Percentiles rank a stretch among this genome's conserved stretches.
Conservation (phyloP, 495 filamentous ascomycete genomes). For the Cercophora sp. region DNA sequence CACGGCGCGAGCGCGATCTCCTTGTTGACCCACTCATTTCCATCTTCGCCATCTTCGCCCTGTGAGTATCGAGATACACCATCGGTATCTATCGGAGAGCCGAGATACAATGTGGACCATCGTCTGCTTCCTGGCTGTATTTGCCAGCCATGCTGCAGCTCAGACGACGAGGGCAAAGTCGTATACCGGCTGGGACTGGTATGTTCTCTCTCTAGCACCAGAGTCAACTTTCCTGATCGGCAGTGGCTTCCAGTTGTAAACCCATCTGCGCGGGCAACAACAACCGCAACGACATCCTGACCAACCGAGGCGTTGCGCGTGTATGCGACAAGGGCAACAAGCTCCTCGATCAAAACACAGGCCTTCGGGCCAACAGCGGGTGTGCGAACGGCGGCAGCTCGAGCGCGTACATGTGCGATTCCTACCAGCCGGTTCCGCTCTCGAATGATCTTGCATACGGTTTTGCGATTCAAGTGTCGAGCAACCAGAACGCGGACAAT, state of each 20-base stretch:
- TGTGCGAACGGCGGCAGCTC: slow-evolving; percentile 27
- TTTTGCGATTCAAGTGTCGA: slow-evolving; percentile 44
- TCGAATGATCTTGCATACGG: slow-evolving; percentile 42
- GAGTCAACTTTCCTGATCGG: too few species aligned
- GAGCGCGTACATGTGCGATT: slow-evolving; percentile 45
- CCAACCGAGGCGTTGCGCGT: slow-evolving; percentile 27
- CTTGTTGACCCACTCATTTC: too few species aligned
- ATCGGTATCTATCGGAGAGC: neutral
- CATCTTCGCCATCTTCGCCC: too few species aligned
- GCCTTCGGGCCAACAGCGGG: slow-evolving; percentile 15
- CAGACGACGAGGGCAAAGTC: slow-evolving; percentile 14
- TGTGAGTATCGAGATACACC: too few species aligned
- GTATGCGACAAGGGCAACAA: slow-evolving; percentile 48
- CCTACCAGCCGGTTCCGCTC: slow-evolving; percentile 46
- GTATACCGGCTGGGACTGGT: slow-evolving; percentile 25
- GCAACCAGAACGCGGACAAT: slow-evolving; percentile 15
- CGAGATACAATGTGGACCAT: neutral
- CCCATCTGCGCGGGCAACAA: slow-evolving; percentile 16
- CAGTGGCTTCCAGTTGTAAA: slow-evolving; percentile 23
- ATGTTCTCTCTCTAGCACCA: too few species aligned
- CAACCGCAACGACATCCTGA: slow-evolving; percentile 1
- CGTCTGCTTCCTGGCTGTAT: neutral
- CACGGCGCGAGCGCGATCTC: too few species aligned
- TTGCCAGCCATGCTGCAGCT: slow-evolving; percentile 2
- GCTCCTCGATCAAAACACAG: slow-evolving; percentile 1